Conservation (phyloP, 768 basidiomycete species). For the Tricholomella constricta region DNA sequence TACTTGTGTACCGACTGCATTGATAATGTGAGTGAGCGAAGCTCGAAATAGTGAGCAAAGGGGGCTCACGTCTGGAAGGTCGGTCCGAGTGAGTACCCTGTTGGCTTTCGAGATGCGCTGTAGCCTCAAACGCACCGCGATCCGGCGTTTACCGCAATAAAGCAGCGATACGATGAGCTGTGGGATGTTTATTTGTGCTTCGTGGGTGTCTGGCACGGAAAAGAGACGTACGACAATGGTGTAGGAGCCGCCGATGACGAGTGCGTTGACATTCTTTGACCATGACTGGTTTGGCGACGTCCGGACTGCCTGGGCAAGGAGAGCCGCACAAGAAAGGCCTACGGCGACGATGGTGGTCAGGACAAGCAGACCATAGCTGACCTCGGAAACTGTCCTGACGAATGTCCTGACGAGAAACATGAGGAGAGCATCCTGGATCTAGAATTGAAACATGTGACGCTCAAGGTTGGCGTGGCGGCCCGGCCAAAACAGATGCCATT, state of each 20-base stretch:
- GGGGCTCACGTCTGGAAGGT: slow-evolving; percentile 59
- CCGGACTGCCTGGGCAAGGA: slow-evolving; percentile 74
- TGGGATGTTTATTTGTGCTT: background rate
- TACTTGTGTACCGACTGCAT: slow-evolving; percentile 66
- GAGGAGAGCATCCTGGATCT: slow-evolving; percentile 48
- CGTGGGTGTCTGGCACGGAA: background rate
- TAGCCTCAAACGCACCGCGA: slow-evolving; percentile 64
- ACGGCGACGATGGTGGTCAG: slow-evolving; percentile 52
- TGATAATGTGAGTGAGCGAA: background rate
- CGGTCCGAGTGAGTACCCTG: slow-evolving; percentile 49
- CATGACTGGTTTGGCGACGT: slow-evolving; percentile 57
- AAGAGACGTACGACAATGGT: slow-evolving; percentile 56
- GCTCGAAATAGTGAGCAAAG: background rate
- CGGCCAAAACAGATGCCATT: slow-evolving; percentile 1
- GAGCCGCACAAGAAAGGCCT: slow-evolving; percentile 62
- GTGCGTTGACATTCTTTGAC: slow-evolving; percentile 64
- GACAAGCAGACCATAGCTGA: slow-evolving; percentile 55
- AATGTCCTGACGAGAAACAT: slow-evolving; percentile 26
- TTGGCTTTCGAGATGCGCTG: slow-evolving; percentile 68
- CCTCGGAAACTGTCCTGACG: slow-evolving; percentile 52
- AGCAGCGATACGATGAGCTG: slow-evolving; percentile 60
- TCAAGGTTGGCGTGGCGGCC: slow-evolving; percentile 10
- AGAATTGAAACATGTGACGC: background rate
- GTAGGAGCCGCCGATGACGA: slow-evolving; percentile 73
- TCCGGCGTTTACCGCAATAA: slow-evolving; percentile 67